Evolutionary conservation across 805 yeast genomes (phyloP), one percentile per base, ranked within the genome.

Genomic region (Candida verbasci): DNA sequence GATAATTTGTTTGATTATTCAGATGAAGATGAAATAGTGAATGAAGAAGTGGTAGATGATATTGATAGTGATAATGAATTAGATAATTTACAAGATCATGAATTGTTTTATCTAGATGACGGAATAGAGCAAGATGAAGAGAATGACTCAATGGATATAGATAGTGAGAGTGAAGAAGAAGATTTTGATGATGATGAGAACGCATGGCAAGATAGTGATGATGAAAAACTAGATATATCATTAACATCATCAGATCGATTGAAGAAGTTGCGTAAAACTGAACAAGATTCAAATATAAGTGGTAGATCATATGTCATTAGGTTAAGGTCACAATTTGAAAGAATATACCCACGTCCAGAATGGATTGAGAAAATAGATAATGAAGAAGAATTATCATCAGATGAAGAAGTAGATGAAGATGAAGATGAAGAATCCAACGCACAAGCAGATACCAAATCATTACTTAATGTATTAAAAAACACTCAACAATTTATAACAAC

Each of bases 181-280:
- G 54, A 51, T 17, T 27, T 26, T 3, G 45, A 41, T 9, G 47
- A 44, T 12, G 60, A 54, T 5, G 60, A 54, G 11, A 50, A 45
- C 23, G 75, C 70, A 15, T 93, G 98, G 98, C 58, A 58, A 11
- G 98, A 93, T 61, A 82, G 94, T 40, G 97, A 89, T 51, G 98
- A 93, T 56, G 97, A 89, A 43, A 69, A 68, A 29, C 47, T 85
- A 17, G 62, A 65, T 15, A 70, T 91, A 6, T 76, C 93, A 1
- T 59, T 93, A 21, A 53, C 68, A 11, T 56, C 73, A 1, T 64
- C 80, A 1, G 81, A 82, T 45, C 77, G 74, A 46, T 58, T 82
- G 22, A 79, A 75, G 45, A 93, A 91, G 61, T 68, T 93, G 47
- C 76, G 96, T 50, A 68, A 70, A 31, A 56, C 74, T 0, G 80